Conservation (phyloP, 768 basidiomycete species). For the Cystobasidiopsis lactophilus region DNA sequence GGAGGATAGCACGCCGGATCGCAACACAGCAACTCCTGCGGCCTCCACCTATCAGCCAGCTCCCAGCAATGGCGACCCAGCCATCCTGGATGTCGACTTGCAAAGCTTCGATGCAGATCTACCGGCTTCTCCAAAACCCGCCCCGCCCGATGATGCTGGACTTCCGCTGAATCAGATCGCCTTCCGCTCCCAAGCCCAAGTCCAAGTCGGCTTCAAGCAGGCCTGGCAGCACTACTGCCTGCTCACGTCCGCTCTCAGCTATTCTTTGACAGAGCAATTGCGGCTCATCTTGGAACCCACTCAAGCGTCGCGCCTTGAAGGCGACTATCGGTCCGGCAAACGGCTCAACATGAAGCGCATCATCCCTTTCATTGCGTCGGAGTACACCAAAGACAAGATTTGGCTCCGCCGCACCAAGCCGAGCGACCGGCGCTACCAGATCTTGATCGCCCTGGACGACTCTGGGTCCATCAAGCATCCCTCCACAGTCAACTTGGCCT, state of each 20-base stretch:
- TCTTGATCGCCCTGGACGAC: constrained; percentile 83
- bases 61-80: not conserved
- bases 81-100: constrained; percentile 17
- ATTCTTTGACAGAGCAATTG: constrained; percentile 80
- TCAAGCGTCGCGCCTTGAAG: constrained; percentile 72
- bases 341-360: constrained; percentile 97
- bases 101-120: constrained; percentile 4
- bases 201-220: constrained; percentile 26
- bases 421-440: constrained; percentile 82
- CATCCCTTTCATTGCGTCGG: constrained; percentile 89
- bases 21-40: too few species aligned
- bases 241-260: constrained; percentile 73
- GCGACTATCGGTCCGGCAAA: constrained; percentile 94
- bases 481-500: constrained; percentile 77
- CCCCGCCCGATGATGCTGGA: too few species aligned
- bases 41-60: too few species aligned
- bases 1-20: too few species aligned
- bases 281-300: constrained; percentile 92
- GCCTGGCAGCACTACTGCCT: constrained; percentile 78
- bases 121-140: not conserved
- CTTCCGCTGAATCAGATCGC: too few species aligned
- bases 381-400: constrained; percentile 98
- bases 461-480: constrained; percentile 91
- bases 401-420: constrained; percentile 90
- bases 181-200: too few species aligned